A percentile compares a stretch with the other conserved stretches of the same genome.
Evolutionary conservation across 2,329 filamentous ascomycete species (phyloP).

Genomic region (Monilinia vaccinii-corymbosi): DNA sequence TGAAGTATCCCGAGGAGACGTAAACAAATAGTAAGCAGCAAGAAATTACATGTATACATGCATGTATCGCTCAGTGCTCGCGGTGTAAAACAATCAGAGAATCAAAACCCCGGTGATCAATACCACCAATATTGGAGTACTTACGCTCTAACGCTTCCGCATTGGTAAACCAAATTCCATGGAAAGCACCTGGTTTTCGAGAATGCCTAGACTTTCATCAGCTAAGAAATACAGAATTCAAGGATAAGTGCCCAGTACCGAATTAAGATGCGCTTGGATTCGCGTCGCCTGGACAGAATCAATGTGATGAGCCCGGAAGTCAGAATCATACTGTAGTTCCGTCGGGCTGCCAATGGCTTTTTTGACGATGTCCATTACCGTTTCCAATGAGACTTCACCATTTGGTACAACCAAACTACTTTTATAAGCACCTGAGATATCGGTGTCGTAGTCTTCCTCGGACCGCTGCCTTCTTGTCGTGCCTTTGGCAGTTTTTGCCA

Average conservation of each 20-base stretch:
- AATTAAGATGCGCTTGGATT: slow-evolving; percentile 12
- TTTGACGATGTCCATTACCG: slow-evolving; percentile 29
- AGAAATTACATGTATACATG: neutral
- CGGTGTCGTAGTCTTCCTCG: neutral
- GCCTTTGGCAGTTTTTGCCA: slow-evolving; percentile 54
- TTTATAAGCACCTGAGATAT: neutral
- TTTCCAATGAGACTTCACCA: neutral
- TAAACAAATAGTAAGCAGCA: neutral
- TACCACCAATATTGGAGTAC: slow-evolving; percentile 23
- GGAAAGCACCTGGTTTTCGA: slow-evolving; percentile 32
- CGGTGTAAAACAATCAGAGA: neutral
- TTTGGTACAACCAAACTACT: neutral
- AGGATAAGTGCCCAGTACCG: neutral
- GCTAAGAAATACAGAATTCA: neutral
- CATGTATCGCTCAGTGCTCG: neutral
- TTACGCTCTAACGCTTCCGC: slow-evolving; percentile 38
- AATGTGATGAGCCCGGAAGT: slow-evolving; percentile 49
- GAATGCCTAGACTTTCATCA: neutral
- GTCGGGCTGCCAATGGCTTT: slow-evolving; percentile 27
- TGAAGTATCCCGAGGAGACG: too few relatives aligned
- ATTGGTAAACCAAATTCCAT: slow-evolving; percentile 51
- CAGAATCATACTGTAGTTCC: slow-evolving; percentile 31
- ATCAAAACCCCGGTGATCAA: neutral
- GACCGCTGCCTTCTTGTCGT: slow-evolving; percentile 32
- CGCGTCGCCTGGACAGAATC: slow-evolving; percentile 37